Base-by-base conservation (phyloP, 2,329 filamentous ascomycete genomes). In the Botrytis porri region DNA sequence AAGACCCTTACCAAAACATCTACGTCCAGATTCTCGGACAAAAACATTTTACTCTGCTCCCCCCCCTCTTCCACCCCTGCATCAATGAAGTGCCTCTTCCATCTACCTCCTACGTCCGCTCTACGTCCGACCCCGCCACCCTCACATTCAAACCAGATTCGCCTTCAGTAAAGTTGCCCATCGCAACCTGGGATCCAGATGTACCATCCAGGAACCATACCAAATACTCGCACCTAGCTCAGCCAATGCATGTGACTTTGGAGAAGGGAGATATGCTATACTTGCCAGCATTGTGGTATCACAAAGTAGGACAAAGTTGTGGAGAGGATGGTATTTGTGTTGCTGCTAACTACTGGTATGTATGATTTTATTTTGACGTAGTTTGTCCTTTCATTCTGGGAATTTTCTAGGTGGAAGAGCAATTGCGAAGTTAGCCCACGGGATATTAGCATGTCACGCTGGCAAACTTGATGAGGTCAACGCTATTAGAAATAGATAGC, bases 1-100 rank as follows among this genome's bases (percentile, higher is more conserved):
- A 92, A 78, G 93, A 96, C 82, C 92, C 92, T 78, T 95, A 95
- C 81, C 93, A 96, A 81, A 96, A 96, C 80, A 86, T 96, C 0
- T 96, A 95, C 80, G 91, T 93, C 1, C 93, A 95, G 78, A 82
- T 95, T 22, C 81, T 89, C 0, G 93, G 93, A 0, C 83, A 83
- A 72, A 96, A 96, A 80, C 89, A 92, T 77, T 96, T 96, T 77
- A 86, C 90, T 0, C 84, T 96, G 1, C 82, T 96, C 1, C 91
- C 93, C n/a, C 90, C 93, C 0, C 81, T 92, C 54, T 69, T 61
- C n/a, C 63, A 69, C 41, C 51, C 70, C 51, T 72, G 63, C 41
- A 72, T 72, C 25, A 72, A 72, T n/a, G 70, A 72, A 29, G 63
- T 72, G 12, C n/a, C 54, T 43, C 54, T 72, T 16, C 32, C 54